These are phyloP conservation scores for Botryotinia convoluta DNA, from an alignment of 2,329 filamentous ascomycete species.

Conservation along the genomic window DNA sequence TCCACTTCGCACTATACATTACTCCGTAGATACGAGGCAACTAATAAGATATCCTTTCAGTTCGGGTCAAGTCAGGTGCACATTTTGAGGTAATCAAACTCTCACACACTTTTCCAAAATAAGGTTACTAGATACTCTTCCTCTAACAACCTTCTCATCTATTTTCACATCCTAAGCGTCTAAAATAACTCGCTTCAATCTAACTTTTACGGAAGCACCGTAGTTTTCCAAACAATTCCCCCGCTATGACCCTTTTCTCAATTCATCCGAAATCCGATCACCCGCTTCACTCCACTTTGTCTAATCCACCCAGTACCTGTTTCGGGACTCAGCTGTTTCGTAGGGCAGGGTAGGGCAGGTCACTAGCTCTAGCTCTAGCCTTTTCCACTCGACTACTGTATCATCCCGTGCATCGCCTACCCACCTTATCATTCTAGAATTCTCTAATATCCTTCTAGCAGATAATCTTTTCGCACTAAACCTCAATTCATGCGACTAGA, in stretches of 20 bases:
- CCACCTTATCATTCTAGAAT: slow-evolving; percentile 3
- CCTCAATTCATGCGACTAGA: not conserved
- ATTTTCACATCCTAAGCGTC: not conserved
- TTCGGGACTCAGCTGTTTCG: slow-evolving; percentile 12
- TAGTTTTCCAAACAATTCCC: not conserved
- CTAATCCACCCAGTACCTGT: slow-evolving; percentile 10
- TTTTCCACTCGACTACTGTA: not conserved
- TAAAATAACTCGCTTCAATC: not conserved
- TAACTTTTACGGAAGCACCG: not conserved
- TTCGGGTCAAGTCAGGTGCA: not conserved
- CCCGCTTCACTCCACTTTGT: slow-evolving; percentile 5
- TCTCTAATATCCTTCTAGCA: slow-evolving; percentile 3
- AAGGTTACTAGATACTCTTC: not conserved
- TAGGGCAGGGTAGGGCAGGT: slow-evolving; percentile 13
- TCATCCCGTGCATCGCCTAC: slow-evolving; percentile 1
- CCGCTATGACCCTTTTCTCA: slow-evolving; percentile 8
- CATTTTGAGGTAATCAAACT: slow-evolving; percentile 4
- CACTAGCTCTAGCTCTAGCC: not conserved
- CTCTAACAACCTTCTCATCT: not conserved
- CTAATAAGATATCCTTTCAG: not conserved
- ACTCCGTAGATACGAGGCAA: not conserved
- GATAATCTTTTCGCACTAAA: not conserved
- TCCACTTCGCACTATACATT: not conserved
- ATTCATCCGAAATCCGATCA: slow-evolving; percentile 16
- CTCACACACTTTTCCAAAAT: slow-evolving; percentile 3